Evolutionary conservation across 352 stramenopile species (phyloP).

Genomic region (Phytophthora aleatoria): DNA sequence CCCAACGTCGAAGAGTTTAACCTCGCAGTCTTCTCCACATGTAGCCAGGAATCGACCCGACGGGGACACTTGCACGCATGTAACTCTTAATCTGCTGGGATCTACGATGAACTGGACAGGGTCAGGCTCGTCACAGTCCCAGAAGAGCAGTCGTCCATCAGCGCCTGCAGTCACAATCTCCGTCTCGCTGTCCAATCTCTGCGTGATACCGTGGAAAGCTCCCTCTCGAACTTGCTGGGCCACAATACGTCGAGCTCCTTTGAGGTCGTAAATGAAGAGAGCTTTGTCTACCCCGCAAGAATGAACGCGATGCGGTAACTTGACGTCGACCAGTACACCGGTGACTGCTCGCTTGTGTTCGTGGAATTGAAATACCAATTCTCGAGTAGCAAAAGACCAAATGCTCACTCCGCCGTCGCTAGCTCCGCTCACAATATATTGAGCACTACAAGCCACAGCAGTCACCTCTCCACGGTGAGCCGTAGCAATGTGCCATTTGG

Average conservation of each 20-base stretch:
- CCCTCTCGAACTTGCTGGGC: constrained; percentile 81
- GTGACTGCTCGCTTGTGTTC: constrained; percentile 88
- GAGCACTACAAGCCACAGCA: constrained; percentile 56
- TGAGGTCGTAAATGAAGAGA: constrained; percentile 93
- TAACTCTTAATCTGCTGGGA: constrained; percentile 45
- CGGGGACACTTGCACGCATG: constrained; percentile 56
- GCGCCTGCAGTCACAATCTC: constrained; percentile 90
- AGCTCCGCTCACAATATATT: constrained; percentile 83
- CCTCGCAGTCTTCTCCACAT: constrained; percentile 76
- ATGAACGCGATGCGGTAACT: constrained; percentile 84
- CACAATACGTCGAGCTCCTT: constrained; percentile 81
- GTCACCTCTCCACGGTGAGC: constrained; percentile 89
- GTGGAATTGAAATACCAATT: constrained; percentile 91
- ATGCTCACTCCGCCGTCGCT: constrained; percentile 89
- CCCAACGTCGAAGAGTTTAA: constrained; percentile 82
- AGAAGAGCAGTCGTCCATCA: constrained; percentile 86
- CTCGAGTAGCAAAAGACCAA: constrained; percentile 83
- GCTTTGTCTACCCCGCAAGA: constrained; percentile 85
- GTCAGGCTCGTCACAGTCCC: constrained; percentile 90
- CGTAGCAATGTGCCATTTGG: constrained; percentile 87
- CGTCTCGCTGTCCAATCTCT: constrained; percentile 89
- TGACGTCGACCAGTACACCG: constrained; percentile 80
- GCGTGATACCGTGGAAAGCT: constrained; percentile 81
- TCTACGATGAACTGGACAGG: constrained; percentile 67
- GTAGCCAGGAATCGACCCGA: constrained; percentile 82